These are phyloP conservation scores for Gracilaria caudata DNA, from an alignment of 23 red algal species.

Conservation along the genomic window DNA sequence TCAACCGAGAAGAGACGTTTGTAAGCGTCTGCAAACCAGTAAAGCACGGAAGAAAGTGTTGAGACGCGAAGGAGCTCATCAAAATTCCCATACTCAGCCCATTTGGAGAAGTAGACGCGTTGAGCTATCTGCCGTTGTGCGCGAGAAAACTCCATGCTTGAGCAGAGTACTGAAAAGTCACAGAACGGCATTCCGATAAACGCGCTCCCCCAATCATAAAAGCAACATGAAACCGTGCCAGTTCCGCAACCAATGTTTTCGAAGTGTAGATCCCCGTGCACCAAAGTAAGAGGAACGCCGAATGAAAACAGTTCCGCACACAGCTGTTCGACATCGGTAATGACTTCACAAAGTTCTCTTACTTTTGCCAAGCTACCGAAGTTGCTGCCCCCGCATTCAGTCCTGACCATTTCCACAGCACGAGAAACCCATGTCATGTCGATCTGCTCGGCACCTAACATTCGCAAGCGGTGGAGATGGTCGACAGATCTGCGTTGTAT, in stretches of 20 bases:
- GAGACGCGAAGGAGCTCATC: conserved; percentile 1
- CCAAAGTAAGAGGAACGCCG: not conserved
- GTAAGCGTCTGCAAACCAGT: not conserved
- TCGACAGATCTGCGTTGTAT: not conserved
- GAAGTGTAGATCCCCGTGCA: conserved; percentile 4
- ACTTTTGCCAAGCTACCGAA: not conserved
- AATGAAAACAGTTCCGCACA: not conserved
- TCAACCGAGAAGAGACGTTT: not conserved
- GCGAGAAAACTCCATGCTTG: not conserved
- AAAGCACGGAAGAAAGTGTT: conserved; percentile 1
- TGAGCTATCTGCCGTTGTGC: not conserved
- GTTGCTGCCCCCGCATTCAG: not conserved
- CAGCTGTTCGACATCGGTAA: conserved; percentile 5
- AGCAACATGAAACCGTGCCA: conserved; percentile 1
- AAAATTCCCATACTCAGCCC: conserved; percentile 12
- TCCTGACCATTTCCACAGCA: not conserved
- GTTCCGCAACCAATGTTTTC: conserved; percentile 1
- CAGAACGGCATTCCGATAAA: conserved; percentile 7
- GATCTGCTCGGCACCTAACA: conserved; percentile 15
- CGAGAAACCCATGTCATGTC: conserved; percentile 3
- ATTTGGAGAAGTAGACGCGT: conserved; percentile 8
- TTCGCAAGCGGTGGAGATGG: conserved; percentile 5
- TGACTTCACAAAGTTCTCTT: conserved; percentile 12
- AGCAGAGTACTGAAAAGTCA: conserved; percentile 12
- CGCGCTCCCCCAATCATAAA: not conserved